phyloP scores from a whole-genome alignment of 164 flowering plant genomes.

The Stephania yunnanensis region DNA sequence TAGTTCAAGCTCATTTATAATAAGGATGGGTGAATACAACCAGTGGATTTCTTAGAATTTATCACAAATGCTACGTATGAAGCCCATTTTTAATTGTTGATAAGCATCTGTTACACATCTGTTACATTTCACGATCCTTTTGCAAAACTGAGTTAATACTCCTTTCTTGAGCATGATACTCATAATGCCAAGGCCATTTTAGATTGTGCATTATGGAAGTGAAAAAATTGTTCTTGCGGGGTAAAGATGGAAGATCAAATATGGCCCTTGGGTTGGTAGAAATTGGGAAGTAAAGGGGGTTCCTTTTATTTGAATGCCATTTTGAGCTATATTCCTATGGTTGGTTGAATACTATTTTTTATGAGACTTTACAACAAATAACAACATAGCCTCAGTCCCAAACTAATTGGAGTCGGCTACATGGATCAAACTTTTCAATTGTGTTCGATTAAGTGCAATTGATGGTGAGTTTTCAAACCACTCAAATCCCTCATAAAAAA shows the following conservation, averaged over 20 bases:
- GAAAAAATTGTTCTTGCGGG: background rate
- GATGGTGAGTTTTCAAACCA: no score
- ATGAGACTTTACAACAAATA: no score
- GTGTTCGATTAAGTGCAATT: no score
- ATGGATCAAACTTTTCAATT: no score
- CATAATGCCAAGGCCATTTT: background rate
- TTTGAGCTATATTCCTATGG: no score
- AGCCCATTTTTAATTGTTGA: background rate
- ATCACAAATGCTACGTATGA: constrained; percentile 10
- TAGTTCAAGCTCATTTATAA: constrained; percentile 82
- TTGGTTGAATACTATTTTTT: no score
- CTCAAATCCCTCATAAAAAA: no score
- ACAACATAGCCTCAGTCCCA: no score
- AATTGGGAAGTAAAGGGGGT: background rate
- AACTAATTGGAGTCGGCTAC: no score
- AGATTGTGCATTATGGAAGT: background rate
- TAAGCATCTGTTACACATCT: background rate
- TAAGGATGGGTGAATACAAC: constrained; percentile 92
- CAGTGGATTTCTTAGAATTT: constrained; percentile 42
- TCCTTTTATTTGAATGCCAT: background rate
- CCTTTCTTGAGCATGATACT: background rate
- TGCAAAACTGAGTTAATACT: background rate
- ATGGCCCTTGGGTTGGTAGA: background rate
- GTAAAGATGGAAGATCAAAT: background rate
- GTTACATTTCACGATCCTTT: background rate